Percentiles rank a stretch among this genome's conserved stretches.
Evolutionary conservation across 192 early-diverging fungal species (phyloP).

Genomic region (Haplosporangium gracile): DNA sequence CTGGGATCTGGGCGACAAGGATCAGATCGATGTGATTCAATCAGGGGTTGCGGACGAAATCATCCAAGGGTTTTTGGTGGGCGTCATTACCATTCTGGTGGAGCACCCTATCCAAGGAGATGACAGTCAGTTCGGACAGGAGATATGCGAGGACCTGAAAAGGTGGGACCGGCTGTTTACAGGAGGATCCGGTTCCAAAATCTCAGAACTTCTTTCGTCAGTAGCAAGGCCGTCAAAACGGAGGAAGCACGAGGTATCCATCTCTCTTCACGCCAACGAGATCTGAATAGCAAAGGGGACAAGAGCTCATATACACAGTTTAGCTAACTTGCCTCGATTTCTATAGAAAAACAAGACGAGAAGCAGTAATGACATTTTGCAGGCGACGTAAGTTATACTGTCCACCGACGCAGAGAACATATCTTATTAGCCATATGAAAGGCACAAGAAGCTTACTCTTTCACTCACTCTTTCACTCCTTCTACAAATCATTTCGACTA

Average conservation of each 20-base stretch:
- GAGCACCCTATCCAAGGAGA: neutral
- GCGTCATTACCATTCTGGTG: neutral
- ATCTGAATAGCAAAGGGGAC: neutral
- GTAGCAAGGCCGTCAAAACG: neutral
- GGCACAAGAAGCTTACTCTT: neutral
- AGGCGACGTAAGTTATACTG: neutral
- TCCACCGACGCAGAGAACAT: neutral
- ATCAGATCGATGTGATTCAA: neutral
- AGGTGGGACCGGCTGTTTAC: neutral
- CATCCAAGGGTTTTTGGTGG: neutral
- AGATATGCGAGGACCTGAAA: neutral
- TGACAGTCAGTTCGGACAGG: neutral
- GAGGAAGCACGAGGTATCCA: neutral
- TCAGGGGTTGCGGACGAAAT: constrained; percentile 1
- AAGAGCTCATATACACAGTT: neutral
- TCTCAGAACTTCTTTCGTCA: neutral
- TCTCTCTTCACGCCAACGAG: neutral
- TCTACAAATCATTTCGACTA: neutral
- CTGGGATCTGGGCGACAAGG: neutral
- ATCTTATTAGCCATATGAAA: neutral
- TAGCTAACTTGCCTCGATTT: neutral
- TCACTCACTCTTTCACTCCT: neutral
- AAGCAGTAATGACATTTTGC: neutral
- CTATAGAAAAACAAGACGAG: neutral
- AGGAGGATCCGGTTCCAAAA: neutral